phyloP scores from a whole-genome alignment of 2,329 filamentous ascomycete species.

The Akanthomyces dipterigenus region DNA sequence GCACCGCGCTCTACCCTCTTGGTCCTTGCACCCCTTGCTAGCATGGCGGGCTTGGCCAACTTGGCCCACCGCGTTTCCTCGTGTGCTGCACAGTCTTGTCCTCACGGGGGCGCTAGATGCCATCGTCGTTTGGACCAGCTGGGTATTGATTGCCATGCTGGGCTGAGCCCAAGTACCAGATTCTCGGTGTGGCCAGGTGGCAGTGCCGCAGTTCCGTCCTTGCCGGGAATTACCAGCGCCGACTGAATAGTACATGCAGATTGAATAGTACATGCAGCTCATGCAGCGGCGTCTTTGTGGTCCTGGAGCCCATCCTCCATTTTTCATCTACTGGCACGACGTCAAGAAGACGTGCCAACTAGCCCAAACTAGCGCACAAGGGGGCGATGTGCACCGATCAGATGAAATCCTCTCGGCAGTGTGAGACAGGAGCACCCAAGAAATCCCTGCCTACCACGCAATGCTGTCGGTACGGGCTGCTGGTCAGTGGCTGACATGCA shows the following conservation, averaged over 20 bases:
- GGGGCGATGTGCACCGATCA: not conserved
- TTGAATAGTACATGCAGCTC: not conserved
- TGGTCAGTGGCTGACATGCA: not conserved
- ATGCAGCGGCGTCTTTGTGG: not conserved
- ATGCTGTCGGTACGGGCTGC: not conserved
- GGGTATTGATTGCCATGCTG: conserved; percentile 1
- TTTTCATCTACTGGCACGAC: not conserved
- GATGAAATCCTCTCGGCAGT: not conserved
- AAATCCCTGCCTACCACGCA: not conserved
- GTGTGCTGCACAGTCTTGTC: not conserved
- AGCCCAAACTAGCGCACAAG: not conserved
- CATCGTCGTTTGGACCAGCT: conserved; percentile 4
- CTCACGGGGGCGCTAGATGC: not conserved
- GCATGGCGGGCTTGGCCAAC: not conserved
- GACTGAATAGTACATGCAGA: not conserved
- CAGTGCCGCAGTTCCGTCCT: not conserved
- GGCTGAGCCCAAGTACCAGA: not conserved
- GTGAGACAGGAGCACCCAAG: not conserved
- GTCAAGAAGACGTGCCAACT: not conserved
- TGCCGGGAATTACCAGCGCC: not conserved
- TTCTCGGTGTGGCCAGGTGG: conserved; percentile 3
- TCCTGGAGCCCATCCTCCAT: not conserved
- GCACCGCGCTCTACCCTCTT: not conserved
- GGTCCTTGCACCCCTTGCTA: not conserved
- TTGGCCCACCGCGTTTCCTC: not conserved